phyloP scores from a whole-genome alignment of 371 early-diverging fungal species.

The Mucor irregularis region DNA sequence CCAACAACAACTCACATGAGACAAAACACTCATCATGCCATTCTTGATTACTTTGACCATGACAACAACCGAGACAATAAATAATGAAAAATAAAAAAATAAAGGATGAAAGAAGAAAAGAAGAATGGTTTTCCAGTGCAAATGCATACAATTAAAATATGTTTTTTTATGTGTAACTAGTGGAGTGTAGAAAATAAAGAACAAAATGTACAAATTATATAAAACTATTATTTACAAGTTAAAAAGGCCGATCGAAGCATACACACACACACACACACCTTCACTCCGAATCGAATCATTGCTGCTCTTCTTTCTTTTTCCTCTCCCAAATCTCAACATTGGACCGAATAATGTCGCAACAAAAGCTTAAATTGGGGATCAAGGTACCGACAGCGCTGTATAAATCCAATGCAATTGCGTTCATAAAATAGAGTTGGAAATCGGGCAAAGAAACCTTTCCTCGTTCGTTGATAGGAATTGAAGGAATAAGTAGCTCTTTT shows the following conservation, averaged over 20 bases:
- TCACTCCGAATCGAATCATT: background rate
- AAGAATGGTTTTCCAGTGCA: background rate
- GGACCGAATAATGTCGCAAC: slow-evolving; percentile 27
- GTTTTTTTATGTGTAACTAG: background rate
- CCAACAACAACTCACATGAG: slow-evolving; percentile 2
- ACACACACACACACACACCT: background rate
- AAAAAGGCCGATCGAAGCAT: background rate
- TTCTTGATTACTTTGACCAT: slow-evolving; percentile 2
- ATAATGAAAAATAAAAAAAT: background rate
- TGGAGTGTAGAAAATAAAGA: too few relatives aligned
- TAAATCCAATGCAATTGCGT: slow-evolving; percentile 65
- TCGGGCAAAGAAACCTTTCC: slow-evolving; percentile 50
- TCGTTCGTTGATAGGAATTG: slow-evolving; percentile 54
- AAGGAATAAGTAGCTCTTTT: slow-evolving; percentile 56
- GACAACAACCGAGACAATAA: background rate
- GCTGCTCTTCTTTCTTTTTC: background rate
- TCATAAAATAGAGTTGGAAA: slow-evolving; percentile 69
- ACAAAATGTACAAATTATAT: background rate
- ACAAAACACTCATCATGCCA: slow-evolving; percentile 1
- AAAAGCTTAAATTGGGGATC: slow-evolving; percentile 29
- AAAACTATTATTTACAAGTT: background rate
- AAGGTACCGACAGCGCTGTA: slow-evolving; percentile 15
- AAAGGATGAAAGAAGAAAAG: background rate
- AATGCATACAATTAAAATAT: too few relatives aligned
- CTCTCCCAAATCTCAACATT: slow-evolving; percentile 35